phyloP scores from a whole-genome alignment of 2,329 filamentous ascomycete genomes.

The Cadophora sp. region DNA sequence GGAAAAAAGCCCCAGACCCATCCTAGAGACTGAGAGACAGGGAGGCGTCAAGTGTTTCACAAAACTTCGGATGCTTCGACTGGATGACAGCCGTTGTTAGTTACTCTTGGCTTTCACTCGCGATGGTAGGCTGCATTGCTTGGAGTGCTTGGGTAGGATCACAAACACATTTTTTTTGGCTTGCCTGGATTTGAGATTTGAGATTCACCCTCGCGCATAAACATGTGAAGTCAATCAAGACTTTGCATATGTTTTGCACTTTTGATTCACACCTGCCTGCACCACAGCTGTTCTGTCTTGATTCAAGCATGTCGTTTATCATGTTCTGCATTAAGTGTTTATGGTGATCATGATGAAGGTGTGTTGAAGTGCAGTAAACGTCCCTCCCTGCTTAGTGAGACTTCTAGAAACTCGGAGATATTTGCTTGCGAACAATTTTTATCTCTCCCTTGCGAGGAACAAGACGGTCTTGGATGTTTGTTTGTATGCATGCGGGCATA shows the following conservation, averaged over 20 bases:
- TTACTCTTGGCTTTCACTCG: background rate
- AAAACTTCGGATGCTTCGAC: constrained; percentile 13
- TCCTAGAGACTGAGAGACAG: background rate
- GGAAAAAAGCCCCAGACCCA: too few species aligned
- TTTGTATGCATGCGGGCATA: too few species aligned
- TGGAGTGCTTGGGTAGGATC: background rate
- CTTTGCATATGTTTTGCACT: constrained; percentile 4
- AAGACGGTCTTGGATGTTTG: background rate
- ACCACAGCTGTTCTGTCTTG: background rate
- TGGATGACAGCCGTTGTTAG: constrained; percentile 19
- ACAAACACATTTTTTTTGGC: background rate
- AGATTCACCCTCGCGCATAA: background rate
- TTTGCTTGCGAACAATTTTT: background rate
- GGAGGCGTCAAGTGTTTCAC: constrained; percentile 4
- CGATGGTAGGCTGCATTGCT: background rate
- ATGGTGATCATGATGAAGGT: background rate
- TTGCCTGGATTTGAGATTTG: background rate
- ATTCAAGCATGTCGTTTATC: too few species aligned
- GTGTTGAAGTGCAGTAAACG: background rate
- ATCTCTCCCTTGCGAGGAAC: background rate
- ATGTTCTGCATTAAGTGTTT: constrained; percentile 3
- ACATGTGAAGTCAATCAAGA: background rate
- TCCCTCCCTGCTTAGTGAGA: background rate
- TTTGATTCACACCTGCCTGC: background rate
- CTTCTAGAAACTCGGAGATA: background rate